Base-by-base conservation (phyloP, 139 green algal species). In the Chlorella sorokiniana region DNA sequence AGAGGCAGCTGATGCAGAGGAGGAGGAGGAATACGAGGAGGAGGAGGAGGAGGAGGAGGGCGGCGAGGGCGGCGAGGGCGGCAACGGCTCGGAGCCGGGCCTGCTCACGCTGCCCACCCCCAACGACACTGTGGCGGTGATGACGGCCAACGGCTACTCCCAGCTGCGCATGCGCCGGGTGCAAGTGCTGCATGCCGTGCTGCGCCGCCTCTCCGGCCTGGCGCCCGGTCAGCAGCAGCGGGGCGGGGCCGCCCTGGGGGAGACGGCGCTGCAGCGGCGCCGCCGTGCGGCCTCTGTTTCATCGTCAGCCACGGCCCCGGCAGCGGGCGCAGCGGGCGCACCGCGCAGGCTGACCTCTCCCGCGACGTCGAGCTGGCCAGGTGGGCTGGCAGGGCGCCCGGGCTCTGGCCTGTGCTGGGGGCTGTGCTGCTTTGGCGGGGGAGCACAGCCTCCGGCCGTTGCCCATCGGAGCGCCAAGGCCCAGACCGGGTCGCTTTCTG, bases 181-280 rank as follows among this genome's bases (percentile, higher is more conserved):
- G 61, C 51, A 25, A 29, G 6, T 33, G 20, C 8, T 72, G 14
- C 71, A 83, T 23, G 27, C 9, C 3, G 62, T 51, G 27, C 11
- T 3, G 48, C 69, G 78, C 78, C 78, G 31, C 25, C 52, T 71
- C 37, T 62, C 68, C 0, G 42, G 68, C 38, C 37, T 72, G 40
- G 35, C 7, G 63, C 25, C 14, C 23, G 27, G 25, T 1, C 40
- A 5, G 38, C 27, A 0, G 25, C 68, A 2, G 25, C 25, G 11
- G 68, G 44, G 1, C 25, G 45, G 0, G 45, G 23, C 10, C 27
- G 27, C 8, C 8, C 40, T 2, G 25, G 27, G 4, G 40, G 20
- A 7, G 10, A 29, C 25, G 27, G 23, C 18, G 52, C 38, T 1
- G 74, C 74, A 2, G 74, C 40, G 37, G 23, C 23, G 38, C 48